Evolutionary conservation across 2,329 filamentous ascomycete genomes (phyloP).

Genomic region (Trichoderma pleuroti): DNA sequence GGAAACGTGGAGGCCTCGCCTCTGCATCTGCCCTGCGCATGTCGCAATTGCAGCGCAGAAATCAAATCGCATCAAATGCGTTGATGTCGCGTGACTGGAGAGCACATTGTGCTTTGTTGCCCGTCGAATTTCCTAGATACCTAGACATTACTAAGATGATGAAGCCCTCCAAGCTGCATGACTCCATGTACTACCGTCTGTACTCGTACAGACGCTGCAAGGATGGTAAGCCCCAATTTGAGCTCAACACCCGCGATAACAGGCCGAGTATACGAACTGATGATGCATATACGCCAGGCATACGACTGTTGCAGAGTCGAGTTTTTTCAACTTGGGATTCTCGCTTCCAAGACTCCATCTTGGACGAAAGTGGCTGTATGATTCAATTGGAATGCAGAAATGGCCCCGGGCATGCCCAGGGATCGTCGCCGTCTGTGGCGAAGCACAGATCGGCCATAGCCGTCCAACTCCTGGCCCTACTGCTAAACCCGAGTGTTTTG

Average conservation of each 20-base stretch:
- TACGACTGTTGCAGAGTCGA: not conserved
- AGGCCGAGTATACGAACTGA: not conserved
- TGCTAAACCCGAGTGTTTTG: not conserved
- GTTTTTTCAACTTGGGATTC: not conserved
- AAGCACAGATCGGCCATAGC: conserved; percentile 15
- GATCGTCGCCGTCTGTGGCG: conserved; percentile 15
- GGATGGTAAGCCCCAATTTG: conserved; percentile 11
- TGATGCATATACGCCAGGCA: not conserved
- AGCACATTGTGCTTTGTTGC: not conserved
- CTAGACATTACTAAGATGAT: not conserved
- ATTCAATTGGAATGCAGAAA: not conserved
- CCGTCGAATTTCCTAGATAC: not conserved
- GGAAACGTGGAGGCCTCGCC: not conserved
- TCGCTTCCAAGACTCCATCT: not conserved
- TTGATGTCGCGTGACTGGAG: not conserved
- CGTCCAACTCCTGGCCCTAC: conserved; percentile 9
- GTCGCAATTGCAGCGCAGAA: not conserved
- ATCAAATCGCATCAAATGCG: not conserved
- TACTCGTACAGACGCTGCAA: not conserved
- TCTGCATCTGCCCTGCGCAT: not conserved
- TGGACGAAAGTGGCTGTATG: not conserved
- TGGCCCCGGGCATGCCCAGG: not conserved
- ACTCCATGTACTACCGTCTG: not conserved
- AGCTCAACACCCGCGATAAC: not conserved
- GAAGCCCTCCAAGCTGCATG: not conserved